Base-by-base conservation (phyloP, 2,329 filamentous ascomycete species). In the Biscogniauxia marginata region DNA sequence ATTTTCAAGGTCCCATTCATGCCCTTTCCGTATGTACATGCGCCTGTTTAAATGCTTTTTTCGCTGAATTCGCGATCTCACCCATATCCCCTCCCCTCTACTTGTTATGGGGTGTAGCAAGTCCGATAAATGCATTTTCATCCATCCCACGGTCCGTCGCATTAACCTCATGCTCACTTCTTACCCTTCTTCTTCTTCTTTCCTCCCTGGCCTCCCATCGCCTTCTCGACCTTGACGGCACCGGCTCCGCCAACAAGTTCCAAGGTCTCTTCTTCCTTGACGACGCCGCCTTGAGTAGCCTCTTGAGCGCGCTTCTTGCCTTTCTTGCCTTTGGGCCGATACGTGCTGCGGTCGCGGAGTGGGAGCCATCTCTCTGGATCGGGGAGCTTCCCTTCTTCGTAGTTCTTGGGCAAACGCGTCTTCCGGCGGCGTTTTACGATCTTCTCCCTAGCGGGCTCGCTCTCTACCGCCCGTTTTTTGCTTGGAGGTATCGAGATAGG, bases 331-430 rank as follows among this genome's bases (percentile, higher is more conserved):
- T 95, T 96, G 7, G 93, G 92, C 49, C 89, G 81, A 74, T 96
- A 99, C 44, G 86, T 90, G 65, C 90, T 95, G 55, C 95, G 84
- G 71, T 99, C 95, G 52, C 89, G 86, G 67, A 98, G 79, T 11
- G 95, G 93, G 58, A 99, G 75, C 95, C 95, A 99, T 60, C 95
- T 83, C 75, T 99, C 95, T 0, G 91, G 87, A 72, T 99, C 95
- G 30, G 90, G 84, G 62, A 86, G 87, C 79, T 92, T 96, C 65
- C 82, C 84, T 52, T 90, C 83, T 57, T 91, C 90, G 67, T 85
- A 90, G 67, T 87, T 82, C 74, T 90, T 91, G 25, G 89, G 89
- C 66, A 90, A 77, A 23, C 64, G 61, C 64, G 84, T 84, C 55
- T 78, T 82, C 70, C 82, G 80, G 49, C 81, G 77, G 34, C 71